phyloP scores from a whole-genome alignment of 805 yeast genomes.

The Komagataella pseudopastoris region DNA sequence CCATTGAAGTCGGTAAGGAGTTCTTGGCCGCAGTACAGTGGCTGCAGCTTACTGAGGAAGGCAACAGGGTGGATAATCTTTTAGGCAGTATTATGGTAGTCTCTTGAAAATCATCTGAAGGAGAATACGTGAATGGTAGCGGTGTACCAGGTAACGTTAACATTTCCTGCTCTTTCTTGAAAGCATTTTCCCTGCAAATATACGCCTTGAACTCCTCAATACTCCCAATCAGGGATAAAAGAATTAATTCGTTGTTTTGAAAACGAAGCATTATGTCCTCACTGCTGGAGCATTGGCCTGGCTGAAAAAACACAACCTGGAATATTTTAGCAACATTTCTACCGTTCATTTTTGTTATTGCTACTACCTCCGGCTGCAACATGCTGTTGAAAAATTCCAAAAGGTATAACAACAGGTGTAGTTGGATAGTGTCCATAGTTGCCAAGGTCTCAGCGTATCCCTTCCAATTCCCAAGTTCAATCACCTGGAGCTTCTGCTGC shows the following conservation, averaged over 20 bases:
- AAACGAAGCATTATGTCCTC: background rate
- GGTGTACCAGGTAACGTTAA: background rate
- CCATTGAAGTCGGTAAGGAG: background rate
- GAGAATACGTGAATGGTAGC: background rate
- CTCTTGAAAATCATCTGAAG: background rate
- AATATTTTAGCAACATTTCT: conserved; percentile 23
- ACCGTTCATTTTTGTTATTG: conserved; percentile 21
- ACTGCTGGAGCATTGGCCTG: background rate
- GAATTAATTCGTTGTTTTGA: background rate
- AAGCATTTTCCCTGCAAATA: background rate
- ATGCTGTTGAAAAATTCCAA: conserved; percentile 14
- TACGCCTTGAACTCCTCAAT: background rate
- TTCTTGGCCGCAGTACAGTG: background rate
- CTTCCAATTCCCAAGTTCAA: background rate
- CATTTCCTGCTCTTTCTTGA: background rate
- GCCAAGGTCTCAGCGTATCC: background rate
- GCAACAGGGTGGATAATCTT: background rate
- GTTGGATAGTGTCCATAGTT: background rate
- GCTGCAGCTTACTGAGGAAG: background rate
- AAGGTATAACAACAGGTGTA: conserved; percentile 16
- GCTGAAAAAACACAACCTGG: conserved; percentile 21
- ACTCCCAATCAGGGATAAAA: background rate
- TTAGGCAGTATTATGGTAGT: background rate
- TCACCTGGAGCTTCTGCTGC: conserved; percentile 7
- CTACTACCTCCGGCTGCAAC: conserved; percentile 9